Evolutionary conservation across 441 rosid species (phyloP).

Genomic region (Geranium incanum): DNA sequence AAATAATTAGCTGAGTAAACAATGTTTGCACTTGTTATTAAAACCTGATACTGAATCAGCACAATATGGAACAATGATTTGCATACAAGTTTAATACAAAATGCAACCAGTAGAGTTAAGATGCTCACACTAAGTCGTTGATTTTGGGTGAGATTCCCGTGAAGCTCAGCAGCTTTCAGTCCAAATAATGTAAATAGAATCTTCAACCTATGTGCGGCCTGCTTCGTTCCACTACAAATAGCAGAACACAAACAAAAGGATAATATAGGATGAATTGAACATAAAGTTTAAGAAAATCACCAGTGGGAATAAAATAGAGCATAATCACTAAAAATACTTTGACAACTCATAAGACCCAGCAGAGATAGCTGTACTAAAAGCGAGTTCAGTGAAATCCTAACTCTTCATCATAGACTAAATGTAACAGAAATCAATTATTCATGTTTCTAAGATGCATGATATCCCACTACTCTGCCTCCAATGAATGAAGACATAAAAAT

Average conservation of each 20-base stretch:
- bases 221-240: constrained; percentile 80
- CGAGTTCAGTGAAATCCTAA: no score
- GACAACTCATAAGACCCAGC: constrained; percentile 5
- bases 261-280: neutral
- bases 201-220: constrained; percentile 91
- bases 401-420: neutral
- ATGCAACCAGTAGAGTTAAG: constrained; percentile 15
- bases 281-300: neutral
- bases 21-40: neutral
- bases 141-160: constrained; percentile 93
- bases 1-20: no score
- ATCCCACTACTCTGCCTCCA: neutral
- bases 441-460: neutral
- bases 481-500: neutral
- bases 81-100: neutral
- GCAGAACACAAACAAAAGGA: constrained; percentile 17
- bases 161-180: constrained; percentile 88
- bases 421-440: neutral
- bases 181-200: constrained; percentile 83
- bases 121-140: constrained; percentile 91
- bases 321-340: neutral
- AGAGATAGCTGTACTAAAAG: neutral
- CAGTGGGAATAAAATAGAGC: neutral
- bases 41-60: neutral
- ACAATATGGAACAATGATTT: neutral